Evolutionary conservation across 345 rosid genomes (phyloP), one percentile per base, ranked within the genome.

Genomic region (Arabidopsis suecica): DNA sequence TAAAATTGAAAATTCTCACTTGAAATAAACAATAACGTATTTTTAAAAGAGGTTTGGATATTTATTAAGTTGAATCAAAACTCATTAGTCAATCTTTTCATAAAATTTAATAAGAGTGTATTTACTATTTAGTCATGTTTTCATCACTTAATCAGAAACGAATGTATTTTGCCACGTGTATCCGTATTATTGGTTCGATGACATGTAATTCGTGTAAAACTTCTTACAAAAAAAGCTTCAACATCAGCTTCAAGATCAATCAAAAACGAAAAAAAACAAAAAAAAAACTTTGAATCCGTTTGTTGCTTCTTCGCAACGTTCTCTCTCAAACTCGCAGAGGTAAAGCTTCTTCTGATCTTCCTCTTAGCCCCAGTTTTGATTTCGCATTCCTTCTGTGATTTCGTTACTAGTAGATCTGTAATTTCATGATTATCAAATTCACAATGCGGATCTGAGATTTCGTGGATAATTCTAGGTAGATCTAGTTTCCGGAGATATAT

Each of bases 261-360:
- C 58, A 30, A 30, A 55, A 28, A 11, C 8, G 7, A 51, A 51
- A 51, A 51, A 10, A 23, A 10, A 23, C 20, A 28, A 41, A 36
- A 60, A 59, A 36, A 47, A 37, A 40, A 22, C 25, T 16, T 16
- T 1, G 4, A 61, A 30, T 20, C 8, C 12, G 5, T 49, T 25
- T 28, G 32, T 28, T 28, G 32, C 7, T 36, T 47, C 5, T 18
- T 50, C 42, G 18, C 62, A 11, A 40, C 32, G 59, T 6, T 71
- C 54, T 25, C 32, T 68, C 75, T 47, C 57, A 14, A 59, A 23
- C 58, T 71, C 68, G 49, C 38, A n/a, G 53, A 47, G 68, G 75
- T 71, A 73, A 71, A 71, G 54, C 61, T 73, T 54, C 30, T 41
- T 33, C 7, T 22, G 22, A 1, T 25, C 10, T 1, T 14, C 50